phyloP scores from a whole-genome alignment of 169 alveolate species.

The Plasmodium berghei region DNA sequence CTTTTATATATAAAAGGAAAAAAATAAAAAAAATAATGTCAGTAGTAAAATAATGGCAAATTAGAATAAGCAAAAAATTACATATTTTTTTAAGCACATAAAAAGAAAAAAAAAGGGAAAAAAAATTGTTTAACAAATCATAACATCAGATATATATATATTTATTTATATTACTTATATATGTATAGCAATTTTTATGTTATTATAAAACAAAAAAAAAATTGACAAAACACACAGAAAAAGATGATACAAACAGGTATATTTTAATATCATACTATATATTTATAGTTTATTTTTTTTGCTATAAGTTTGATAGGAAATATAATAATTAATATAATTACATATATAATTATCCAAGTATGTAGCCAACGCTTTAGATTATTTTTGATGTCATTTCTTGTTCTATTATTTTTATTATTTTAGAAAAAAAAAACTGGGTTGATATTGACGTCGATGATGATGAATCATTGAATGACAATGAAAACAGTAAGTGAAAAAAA shows the following conservation, averaged over 20 bases:
- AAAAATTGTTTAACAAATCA: too few species aligned
- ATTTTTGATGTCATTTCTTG: neutral
- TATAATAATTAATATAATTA: too few species aligned
- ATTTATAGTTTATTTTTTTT: too few species aligned
- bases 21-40: neutral
- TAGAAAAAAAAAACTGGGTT: constrained; percentile 64
- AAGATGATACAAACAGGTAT: constrained; percentile 74
- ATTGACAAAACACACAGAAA: too few species aligned
- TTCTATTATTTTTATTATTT: neutral
- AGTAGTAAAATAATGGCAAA: neutral
- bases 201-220: too few species aligned
- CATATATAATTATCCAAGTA: neutral
- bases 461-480: constrained; percentile 61
- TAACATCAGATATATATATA: neutral
- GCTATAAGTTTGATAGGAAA: too few species aligned
- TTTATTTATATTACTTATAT: neutral
- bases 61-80: neutral
- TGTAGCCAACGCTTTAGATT: neutral
- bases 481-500: constrained; percentile 39
- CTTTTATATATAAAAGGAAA: neutral
- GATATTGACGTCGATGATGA: constrained; percentile 73
- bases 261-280: too few species aligned
- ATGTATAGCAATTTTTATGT: too few species aligned
- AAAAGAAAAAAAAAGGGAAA: too few species aligned
- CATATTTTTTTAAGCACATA: neutral